Base-by-base conservation (phyloP, 2,329 filamentous ascomycete genomes). In the Sarocladiaceae sp. region DNA sequence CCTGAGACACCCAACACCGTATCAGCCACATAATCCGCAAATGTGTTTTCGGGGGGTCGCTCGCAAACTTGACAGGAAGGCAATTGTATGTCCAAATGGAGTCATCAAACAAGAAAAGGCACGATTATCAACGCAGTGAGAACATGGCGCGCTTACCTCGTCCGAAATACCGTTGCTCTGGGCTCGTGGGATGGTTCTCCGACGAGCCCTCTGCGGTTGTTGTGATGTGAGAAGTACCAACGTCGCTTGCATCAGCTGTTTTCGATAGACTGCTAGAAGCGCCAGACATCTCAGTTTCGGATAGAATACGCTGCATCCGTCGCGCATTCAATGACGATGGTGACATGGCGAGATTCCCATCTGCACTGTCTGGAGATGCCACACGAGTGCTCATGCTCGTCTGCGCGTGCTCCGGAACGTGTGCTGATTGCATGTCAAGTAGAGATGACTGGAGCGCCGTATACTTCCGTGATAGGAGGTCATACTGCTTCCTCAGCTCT, bases 401-500 rank as follows among this genome's bases (percentile, higher is more conserved):
- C 65, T 17, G 25, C 12, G n/a, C 17, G 15, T 25, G 28, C 4
- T 29, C 23, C 13, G 44, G 28, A 13, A 48, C 23, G 13, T 48
- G n/a, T 22, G 17, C 67, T 7, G 70, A 68, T 55, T 71, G 69
- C 65, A 78, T 67, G 49, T 80, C 76, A 37, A 79, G 61, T 4
- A 80, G 58, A 2, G 71, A 71, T 8, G 73, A 74, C 62, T 83
- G 76, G 18, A 82, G 64, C 1, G 71, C 71, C 12, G 72, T 76
- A 60, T 80, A 80, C 58, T 79, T 80, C 50, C 72, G 73, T 58
- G 71, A 69, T 47, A 83, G 66, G 18, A 74, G 66, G 42, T 67
- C 66, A 58, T 79, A 73, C 54, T 79, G 77, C 60, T 71, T 76
- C 59, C 79, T 76, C 54, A 82, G 63, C 57, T 81, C 78, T 0